Base-by-base conservation (phyloP, 2,329 filamentous ascomycete species). In the Ophiostoma ulmi region DNA sequence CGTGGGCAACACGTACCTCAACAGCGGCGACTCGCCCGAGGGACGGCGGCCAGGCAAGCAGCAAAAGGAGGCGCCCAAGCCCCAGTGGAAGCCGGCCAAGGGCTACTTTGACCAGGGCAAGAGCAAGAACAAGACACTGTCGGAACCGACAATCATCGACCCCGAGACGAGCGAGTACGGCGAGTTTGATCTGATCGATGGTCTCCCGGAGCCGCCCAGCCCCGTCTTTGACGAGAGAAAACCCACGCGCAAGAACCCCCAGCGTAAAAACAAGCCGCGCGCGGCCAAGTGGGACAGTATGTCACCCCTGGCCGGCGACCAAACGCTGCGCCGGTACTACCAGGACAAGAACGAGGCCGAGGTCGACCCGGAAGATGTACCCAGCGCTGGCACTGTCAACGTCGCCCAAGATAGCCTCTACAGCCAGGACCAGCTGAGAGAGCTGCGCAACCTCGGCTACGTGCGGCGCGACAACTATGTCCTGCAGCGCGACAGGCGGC, bases 121-220 rank as follows among this genome's bases (percentile, higher is more conserved):
- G 31, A 31, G 31, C 31, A 31, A 22, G 6, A 41, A 13, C 20
- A 39, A 22, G 26, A 35, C 58, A 13, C 13, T 63, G 26, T 63
- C 58, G 26, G 58, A 39, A 5, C 36, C 63, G 1, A 26, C 3
- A 13, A 22, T 65, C 13, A 11, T 67, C 11, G 65, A 67, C n/a
- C 39, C 65, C 39, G 39, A 67, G 65, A 39, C n/a, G 20, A 41
- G 39, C 65, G 65, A 41, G 22, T 67, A 67, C 39, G 39, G 65
- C 39, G 65, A 41, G 22, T 67, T 67, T 67, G 65, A 67, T 13
- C 38, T 48, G 4, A 11, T 67, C 22, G 65, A 67, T 39, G 20
- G 6, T 14, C 36, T 44, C 20, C 63, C 63, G 20, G 20, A 22
- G 31, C 63, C 39, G 22, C 65, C 36, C 22, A 26, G n/a, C 5